Base-by-base conservation (phyloP, 2,329 filamentous ascomycete species). In the Claviceps sp. region DNA sequence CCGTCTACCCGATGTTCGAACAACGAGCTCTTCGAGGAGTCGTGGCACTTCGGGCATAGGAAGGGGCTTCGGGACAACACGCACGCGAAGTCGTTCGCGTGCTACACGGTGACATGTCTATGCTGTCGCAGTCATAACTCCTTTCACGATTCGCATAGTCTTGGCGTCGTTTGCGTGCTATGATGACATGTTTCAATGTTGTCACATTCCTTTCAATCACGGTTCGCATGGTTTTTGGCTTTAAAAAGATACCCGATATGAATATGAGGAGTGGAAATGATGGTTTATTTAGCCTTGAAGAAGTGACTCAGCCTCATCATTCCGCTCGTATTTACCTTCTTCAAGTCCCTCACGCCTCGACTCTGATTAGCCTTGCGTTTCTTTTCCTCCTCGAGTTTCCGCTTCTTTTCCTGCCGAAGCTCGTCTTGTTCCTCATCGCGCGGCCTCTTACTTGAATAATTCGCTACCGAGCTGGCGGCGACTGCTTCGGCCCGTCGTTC, bases 271-370 rank as follows among this genome's bases (percentile, higher is more conserved):
- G 59, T n/a, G 54, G 42, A 39, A 45, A 38, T 22, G 8, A 47
- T 46, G 40, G 11, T 45, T 58, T 57, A 60, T 55, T 78, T 79
- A 70, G 91, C 94, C 54, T 81, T 81, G 67, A 98, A 98, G 70
- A 98, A 98, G 55, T 83, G 79, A 64, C 87, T 95, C 78, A 98
- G 79, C 73, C 97, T 98, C 77, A 86, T 93, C 93, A 98, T 98
- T 1, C 93, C 93, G 22, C 71, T 80, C 0, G 85, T 90, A 68
- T 97, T 86, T 47, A 90, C 91, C 71, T 97, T 98, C 65, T 86
- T 86, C 61, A 98, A 66, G 47, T 90, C 78, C 63, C 82, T 83
- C 1, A 96, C 80, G 0, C 81, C 90, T 29, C 82, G 76, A 55
- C 86, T 93, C 68, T 87, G 79, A 23, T 72, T 74, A 2, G 78